Evolutionary conservation across 2,329 filamentous ascomycete species (phyloP).

Genomic region (Salinomyces thailandicus): DNA sequence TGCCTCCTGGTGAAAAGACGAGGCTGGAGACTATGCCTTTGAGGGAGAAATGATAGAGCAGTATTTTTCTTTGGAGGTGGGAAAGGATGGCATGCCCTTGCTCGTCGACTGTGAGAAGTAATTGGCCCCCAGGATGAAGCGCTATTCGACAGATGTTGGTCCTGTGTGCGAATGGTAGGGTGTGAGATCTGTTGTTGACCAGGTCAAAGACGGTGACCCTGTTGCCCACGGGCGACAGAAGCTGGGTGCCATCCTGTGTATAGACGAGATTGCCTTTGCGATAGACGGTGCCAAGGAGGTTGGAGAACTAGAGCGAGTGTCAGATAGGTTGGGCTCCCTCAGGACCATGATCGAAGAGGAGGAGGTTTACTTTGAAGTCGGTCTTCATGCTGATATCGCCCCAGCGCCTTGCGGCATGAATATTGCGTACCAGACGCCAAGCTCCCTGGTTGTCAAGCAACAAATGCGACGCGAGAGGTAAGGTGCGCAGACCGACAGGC

Average conservation of each 20-base stretch:
- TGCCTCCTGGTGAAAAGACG: conserved; percentile 81
- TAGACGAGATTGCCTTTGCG: conserved; percentile 95
- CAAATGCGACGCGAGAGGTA: too few species aligned
- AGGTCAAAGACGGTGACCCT: conserved; percentile 92
- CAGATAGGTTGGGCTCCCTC: neutral
- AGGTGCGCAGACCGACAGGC: too few species aligned
- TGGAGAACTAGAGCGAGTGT: conserved; percentile 64
- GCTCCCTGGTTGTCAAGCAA: too few species aligned
- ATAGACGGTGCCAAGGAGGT: conserved; percentile 95
- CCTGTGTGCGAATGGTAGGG: conserved; percentile 81
- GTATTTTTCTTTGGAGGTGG: conserved; percentile 74
- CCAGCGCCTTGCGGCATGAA: too few species aligned
- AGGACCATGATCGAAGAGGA: neutral
- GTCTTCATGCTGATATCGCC: too few species aligned
- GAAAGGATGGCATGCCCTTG: conserved; percentile 89
- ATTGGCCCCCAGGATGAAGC: conserved; percentile 79
- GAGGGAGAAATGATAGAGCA: conserved; percentile 94
- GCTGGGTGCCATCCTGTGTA: conserved; percentile 87
- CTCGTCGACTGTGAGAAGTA: conserved; percentile 87
- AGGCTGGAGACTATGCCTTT: conserved; percentile 71
- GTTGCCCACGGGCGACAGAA: conserved; percentile 94
- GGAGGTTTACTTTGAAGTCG: conserved; percentile 70
- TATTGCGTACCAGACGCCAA: too few species aligned
- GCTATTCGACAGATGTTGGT: conserved; percentile 85
- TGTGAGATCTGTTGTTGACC: conserved; percentile 84